phyloP scores from a whole-genome alignment of 345 rosid genomes.

The Ceriops tagal region DNA sequence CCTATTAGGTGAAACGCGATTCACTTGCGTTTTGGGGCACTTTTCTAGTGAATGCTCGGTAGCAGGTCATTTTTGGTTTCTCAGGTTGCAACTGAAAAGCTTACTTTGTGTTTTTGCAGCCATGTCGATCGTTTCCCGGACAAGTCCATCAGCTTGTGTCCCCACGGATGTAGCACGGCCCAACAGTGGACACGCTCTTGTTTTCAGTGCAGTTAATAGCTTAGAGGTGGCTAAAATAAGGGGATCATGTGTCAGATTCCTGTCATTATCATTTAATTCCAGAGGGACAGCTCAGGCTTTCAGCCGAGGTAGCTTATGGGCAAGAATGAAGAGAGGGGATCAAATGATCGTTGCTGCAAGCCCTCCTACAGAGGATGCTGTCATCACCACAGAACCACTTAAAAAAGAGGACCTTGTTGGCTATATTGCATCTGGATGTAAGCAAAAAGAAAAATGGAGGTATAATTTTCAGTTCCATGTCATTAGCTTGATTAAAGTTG shows the following conservation, averaged over 20 bases:
- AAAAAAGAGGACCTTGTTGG: conserved; percentile 84
- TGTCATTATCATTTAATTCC: conserved; percentile 35
- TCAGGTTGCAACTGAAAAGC: neutral
- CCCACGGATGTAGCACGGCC: conserved; percentile 29
- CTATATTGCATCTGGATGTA: conserved; percentile 96
- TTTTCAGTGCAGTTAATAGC: conserved; percentile 23
- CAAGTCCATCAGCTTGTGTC: conserved; percentile 42
- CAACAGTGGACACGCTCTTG: conserved; percentile 30
- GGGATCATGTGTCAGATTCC: conserved; percentile 30
- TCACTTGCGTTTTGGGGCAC: too few species aligned
- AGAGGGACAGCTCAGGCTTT: conserved; percentile 21
- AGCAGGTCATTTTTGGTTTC: neutral
- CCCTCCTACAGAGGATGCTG: conserved; percentile 87
- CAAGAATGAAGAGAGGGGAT: conserved; percentile 45
- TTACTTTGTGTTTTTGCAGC: conserved; percentile 22
- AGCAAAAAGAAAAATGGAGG: conserved; percentile 95
- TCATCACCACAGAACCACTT: conserved; percentile 66
- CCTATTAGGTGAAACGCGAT: too few species aligned
- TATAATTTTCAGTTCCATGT: conserved; percentile 15
- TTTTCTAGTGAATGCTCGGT: too few species aligned
- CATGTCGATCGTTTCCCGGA: conserved; percentile 64
- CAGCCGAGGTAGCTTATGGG: conserved; percentile 20
- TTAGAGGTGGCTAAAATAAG: conserved; percentile 35
- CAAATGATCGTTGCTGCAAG: conserved; percentile 71
- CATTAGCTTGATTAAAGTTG: neutral